phyloP scores from a whole-genome alignment of 1,284 basidiomycete species.

The Mixia osmundae region DNA sequence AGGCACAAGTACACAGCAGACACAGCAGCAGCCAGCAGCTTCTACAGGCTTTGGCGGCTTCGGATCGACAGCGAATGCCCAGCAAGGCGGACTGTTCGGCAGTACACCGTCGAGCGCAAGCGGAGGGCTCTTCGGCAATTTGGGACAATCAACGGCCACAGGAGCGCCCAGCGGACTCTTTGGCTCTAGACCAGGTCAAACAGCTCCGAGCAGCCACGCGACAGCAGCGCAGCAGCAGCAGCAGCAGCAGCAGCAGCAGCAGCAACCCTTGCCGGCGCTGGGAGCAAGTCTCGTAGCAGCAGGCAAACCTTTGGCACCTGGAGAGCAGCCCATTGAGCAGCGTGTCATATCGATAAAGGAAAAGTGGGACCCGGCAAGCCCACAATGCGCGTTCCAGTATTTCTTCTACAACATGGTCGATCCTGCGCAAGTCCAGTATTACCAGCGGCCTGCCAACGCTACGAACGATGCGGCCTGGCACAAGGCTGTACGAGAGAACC shows the following conservation, averaged over 20 bases:
- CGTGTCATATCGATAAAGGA: neutral
- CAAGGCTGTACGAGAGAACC: slow-evolving; percentile 1
- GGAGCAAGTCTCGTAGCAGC: neutral
- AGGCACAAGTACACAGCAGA: too few species aligned
- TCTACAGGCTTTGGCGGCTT: neutral
- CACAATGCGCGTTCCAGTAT: neutral
- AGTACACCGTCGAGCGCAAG: too few species aligned
- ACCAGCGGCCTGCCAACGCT: neutral
- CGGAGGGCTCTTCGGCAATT: too few species aligned
- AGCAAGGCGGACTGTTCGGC: too few species aligned
- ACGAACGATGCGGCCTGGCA: neutral
- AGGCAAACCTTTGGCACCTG: neutral
- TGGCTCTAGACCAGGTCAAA: too few species aligned
- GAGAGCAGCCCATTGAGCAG: neutral
- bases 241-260: too few species aligned
- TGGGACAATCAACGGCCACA: too few species aligned
- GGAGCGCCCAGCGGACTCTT: too few species aligned
- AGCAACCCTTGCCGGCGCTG: too few species aligned
- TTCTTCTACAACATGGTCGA: slow-evolving; percentile 1
- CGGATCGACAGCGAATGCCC: neutral
- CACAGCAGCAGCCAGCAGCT: neutral
- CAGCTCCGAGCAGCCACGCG: too few species aligned
- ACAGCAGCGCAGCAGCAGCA: too few species aligned
- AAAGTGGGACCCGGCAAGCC: neutral
- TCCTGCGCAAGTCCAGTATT: neutral